A percentile compares a stretch with the other conserved stretches of the same genome.
Conservation (phyloP, 2,329 filamentous ascomycete species). For the Graphilbum fragrans region DNA sequence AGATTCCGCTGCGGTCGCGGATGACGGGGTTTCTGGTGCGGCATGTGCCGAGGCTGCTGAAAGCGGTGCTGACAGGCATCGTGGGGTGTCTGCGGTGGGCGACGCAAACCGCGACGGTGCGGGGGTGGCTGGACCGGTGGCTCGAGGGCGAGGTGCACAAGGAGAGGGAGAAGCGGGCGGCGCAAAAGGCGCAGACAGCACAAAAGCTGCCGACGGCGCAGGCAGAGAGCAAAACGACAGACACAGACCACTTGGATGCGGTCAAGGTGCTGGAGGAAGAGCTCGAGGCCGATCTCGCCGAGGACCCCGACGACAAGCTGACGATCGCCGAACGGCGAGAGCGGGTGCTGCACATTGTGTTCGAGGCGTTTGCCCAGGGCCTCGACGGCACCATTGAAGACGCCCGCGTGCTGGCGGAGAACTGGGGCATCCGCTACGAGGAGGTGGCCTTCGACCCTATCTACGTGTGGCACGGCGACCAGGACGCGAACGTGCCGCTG, state of each 20-base stretch:
- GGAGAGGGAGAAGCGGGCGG: conserved; percentile 27
- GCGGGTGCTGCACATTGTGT: conserved; percentile 16
- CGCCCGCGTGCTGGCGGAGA: conserved; percentile 16
- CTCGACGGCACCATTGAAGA: conserved; percentile 15
- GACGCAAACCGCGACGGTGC: conserved; percentile 9
- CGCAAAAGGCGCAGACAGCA: not conserved
- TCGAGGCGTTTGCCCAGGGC: conserved; percentile 19
- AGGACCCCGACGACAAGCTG: conserved; percentile 2
- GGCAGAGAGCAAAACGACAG: not conserved
- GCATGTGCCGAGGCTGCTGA: conserved; percentile 14
- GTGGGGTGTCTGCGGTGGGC: conserved; percentile 13
- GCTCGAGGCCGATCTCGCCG: no score
- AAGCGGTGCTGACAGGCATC: conserved; percentile 8
- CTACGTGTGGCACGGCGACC: conserved; percentile 20
- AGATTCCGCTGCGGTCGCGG: conserved; percentile 16
- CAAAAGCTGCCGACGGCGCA: not conserved
- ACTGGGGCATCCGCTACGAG: conserved; percentile 19
- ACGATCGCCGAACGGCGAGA: conserved; percentile 13
- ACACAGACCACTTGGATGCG: no score
- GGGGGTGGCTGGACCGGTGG: conserved; percentile 13
- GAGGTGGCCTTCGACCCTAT: conserved; percentile 15
- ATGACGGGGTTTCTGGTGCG: conserved; percentile 10
- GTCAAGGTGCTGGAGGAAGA: no score
- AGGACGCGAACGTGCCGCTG: conserved; percentile 20
- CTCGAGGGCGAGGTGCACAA: conserved; percentile 29